Percentiles rank a stretch among this genome's conserved stretches.
Evolutionary conservation across 768 basidiomycete genomes (phyloP).

Genomic region (Candolleomyces efflorescens): DNA sequence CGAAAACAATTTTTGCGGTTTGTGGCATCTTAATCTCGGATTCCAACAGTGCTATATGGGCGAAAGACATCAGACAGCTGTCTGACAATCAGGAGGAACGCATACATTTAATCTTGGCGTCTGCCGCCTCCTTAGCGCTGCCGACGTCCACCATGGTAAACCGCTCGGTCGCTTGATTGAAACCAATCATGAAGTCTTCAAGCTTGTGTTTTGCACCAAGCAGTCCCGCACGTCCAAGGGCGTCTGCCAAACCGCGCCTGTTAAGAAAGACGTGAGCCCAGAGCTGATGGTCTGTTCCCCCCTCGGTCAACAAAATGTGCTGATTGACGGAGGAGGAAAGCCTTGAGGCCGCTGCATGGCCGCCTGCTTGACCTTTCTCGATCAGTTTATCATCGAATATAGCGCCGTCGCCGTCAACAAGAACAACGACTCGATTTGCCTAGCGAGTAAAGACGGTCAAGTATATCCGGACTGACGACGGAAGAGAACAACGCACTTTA

Average conservation of each 20-base stretch:
- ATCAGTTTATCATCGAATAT: conserved; percentile 57
- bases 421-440: conserved; percentile 44
- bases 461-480: neutral
- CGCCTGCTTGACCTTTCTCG: conserved; percentile 51
- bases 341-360: conserved; percentile 49
- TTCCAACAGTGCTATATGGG: conserved; percentile 44
- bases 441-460: conserved; percentile 14
- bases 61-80: neutral
- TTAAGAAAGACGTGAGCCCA: conserved; percentile 64
- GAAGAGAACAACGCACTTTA: conserved; percentile 23
- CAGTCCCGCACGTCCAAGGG: conserved; percentile 38
- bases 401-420: conserved; percentile 64
- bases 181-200: conserved; percentile 64
- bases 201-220: conserved; percentile 38
- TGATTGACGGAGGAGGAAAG: conserved; percentile 38
- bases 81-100: conserved; percentile 11
- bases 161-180: conserved; percentile 64
- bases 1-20: conserved; percentile 64
- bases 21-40: conserved; percentile 61
- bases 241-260: conserved; percentile 53
- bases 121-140: conserved; percentile 67
- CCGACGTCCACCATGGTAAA: conserved; percentile 73
- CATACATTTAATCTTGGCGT: conserved; percentile 71
- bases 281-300: conserved; percentile 44
- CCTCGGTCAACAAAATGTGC: conserved; percentile 29